A percentile compares a stretch with the other conserved stretches of the same genome.
These are phyloP conservation scores for Pichia deserticola DNA, from an alignment of 805 yeast species.

Conservation along the genomic window DNA sequence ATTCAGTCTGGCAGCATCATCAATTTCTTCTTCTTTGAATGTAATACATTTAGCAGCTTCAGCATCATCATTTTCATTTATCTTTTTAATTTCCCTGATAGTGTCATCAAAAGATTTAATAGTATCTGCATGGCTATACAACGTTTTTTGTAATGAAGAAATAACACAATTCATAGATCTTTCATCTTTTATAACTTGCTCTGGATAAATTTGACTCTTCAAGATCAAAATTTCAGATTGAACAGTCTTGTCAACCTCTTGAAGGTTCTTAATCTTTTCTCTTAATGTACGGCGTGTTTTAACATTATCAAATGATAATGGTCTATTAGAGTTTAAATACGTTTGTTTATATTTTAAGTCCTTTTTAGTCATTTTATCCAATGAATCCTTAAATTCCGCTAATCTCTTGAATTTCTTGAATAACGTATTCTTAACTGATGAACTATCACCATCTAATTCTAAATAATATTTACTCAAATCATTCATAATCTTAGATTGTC, in stretches of 20 bases:
- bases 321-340: slow-evolving; percentile 4
- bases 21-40: background rate
- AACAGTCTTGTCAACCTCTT: slow-evolving; percentile 12
- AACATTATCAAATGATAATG: slow-evolving; percentile 17
- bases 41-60: background rate
- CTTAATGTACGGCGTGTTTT: slow-evolving; percentile 14
- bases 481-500: background rate
- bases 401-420: background rate
- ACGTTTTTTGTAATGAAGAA: slow-evolving; percentile 18
- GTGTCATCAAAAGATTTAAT: background rate
- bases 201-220: slow-evolving; percentile 25
- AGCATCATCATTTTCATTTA: no score
- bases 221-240: slow-evolving; percentile 22
- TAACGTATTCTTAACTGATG: background rate
- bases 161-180: slow-evolving; percentile 23
- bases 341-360: background rate
- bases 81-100: background rate
- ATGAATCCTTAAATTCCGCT: slow-evolving; percentile 6
- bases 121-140: slow-evolving; percentile 6
- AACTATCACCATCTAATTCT: background rate
- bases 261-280: slow-evolving; percentile 11
- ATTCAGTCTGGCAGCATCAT: background rate
- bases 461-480: background rate
- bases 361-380: slow-evolving; percentile 3
- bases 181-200: slow-evolving; percentile 22